Evolutionary conservation across 2,329 filamentous ascomycete genomes (phyloP).

Genomic region (Trichoderma sp.): DNA sequence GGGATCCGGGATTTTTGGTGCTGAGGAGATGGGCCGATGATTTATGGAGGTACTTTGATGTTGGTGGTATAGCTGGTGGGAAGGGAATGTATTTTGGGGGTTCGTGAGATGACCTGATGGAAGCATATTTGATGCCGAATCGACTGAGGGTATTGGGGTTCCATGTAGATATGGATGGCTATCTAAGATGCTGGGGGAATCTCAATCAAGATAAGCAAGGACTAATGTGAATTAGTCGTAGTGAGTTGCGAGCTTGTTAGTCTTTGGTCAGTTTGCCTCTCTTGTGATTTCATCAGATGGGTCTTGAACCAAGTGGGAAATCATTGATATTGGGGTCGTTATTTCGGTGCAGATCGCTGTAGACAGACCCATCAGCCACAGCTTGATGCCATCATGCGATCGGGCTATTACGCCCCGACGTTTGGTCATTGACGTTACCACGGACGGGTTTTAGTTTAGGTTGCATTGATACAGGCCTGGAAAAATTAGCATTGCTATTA

Average conservation of each 20-base stretch:
- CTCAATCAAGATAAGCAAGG: neutral
- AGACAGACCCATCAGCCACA: neutral
- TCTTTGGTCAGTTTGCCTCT: neutral
- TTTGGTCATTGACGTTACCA: neutral
- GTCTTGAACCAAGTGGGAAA: neutral
- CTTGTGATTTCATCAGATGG: neutral
- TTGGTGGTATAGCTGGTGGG: neutral
- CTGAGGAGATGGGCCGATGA: neutral
- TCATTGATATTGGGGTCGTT: too few species aligned
- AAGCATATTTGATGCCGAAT: neutral
- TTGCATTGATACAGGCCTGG: neutral
- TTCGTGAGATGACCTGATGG: neutral
- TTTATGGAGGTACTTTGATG: neutral
- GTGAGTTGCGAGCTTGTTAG: neutral
- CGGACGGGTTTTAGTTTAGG: neutral
- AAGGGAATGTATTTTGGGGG: neutral
- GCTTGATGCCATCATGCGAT: neutral
- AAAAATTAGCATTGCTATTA: neutral
- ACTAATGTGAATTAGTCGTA: neutral
- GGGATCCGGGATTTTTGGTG: neutral
- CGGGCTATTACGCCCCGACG: neutral
- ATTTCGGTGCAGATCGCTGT: neutral
- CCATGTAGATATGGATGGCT: neutral
- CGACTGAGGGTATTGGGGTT: neutral
- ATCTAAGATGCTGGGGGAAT: neutral